Conservation (phyloP, 495 filamentous ascomycete genomes). For the Pyrenula aspistea region DNA sequence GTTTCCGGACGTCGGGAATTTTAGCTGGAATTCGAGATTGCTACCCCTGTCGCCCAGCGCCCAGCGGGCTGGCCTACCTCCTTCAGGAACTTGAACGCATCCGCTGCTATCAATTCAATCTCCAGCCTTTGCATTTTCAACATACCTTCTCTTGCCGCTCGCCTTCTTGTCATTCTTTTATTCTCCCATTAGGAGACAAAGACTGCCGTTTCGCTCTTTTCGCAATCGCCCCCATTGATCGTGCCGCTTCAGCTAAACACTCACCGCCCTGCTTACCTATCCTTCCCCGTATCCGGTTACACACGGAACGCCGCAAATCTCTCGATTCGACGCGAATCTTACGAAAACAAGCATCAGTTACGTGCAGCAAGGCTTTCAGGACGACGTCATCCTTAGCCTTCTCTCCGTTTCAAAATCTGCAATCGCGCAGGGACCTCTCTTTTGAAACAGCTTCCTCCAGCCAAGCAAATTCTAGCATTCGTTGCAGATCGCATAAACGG, state of each 20-base stretch:
- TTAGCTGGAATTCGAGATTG: background rate
- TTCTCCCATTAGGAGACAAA: background rate
- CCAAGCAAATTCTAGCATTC: background rate
- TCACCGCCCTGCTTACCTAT: background rate
- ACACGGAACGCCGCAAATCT: background rate
- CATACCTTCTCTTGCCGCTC: background rate
- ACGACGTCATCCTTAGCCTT: background rate
- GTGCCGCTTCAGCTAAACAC: background rate
- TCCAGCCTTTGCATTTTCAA: background rate
- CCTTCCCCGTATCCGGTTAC: background rate
- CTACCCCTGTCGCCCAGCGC: background rate
- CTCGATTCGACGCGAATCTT: background rate
- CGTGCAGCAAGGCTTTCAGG: background rate
- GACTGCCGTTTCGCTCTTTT: background rate
- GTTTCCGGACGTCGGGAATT: background rate
- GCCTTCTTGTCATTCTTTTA: background rate
- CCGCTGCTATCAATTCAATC: background rate
- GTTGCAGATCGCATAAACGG: too few relatives aligned
- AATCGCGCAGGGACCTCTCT: background rate
- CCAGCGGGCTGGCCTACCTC: background rate
- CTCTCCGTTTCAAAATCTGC: background rate
- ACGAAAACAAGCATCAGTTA: background rate
- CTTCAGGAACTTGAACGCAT: too few relatives aligned
- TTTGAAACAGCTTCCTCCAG: background rate
- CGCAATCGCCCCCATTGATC: background rate